A percentile compares a stretch with the other conserved stretches of the same genome.
phyloP scores from a whole-genome alignment of 2,329 filamentous ascomycete species.

The Calonectria montana region DNA sequence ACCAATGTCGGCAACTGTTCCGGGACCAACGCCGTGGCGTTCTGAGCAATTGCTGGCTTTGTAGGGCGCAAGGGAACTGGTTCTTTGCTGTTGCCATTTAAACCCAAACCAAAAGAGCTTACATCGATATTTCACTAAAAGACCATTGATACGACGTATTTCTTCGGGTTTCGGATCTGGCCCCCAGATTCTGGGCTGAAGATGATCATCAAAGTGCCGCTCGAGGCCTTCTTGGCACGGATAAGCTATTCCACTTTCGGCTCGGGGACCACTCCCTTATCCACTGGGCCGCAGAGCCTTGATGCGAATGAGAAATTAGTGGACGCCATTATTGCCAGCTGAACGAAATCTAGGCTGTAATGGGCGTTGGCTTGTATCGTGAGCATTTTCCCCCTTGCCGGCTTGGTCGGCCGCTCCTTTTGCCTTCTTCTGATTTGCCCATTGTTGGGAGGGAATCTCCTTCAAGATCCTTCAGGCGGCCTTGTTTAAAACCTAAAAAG shows the following conservation, averaged over 20 bases:
- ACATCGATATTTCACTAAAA: not conserved
- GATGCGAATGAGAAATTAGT: constrained; percentile 4
- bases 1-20: not conserved
- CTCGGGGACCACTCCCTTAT: not conserved
- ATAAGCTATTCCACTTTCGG: not conserved
- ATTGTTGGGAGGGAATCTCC: not conserved
- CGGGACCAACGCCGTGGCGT: not conserved
- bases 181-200: not conserved
- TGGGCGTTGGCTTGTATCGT: not conserved
- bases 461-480: not conserved
- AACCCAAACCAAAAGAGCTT: too few species aligned
- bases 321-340: not conserved
- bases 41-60: not conserved
- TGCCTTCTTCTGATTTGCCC: not conserved
- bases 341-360: not conserved
- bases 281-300: not conserved
- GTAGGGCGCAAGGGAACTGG: not conserved
- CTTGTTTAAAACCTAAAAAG: constrained; percentile 3
- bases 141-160: not conserved
- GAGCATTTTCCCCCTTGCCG: not conserved
- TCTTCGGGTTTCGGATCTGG: not conserved
- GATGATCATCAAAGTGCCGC: not conserved
- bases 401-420: not conserved
- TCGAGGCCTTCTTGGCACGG: not conserved
- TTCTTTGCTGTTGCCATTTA: too few species aligned